phyloP scores from a whole-genome alignment of 148 eudicot genomes.

The Rhododendron williamsianum region DNA sequence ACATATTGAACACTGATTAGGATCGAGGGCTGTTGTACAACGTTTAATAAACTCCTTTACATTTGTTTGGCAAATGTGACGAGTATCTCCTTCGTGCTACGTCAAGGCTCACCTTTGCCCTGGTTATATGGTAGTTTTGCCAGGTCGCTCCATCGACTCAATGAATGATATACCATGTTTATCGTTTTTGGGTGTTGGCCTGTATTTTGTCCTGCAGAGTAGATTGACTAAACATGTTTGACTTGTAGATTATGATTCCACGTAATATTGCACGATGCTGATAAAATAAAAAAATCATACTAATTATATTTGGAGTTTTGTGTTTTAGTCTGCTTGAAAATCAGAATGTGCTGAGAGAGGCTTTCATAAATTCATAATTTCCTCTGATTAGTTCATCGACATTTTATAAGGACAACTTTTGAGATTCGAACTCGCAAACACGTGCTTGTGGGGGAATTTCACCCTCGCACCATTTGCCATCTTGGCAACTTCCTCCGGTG shows the following conservation, averaged over 20 bases:
- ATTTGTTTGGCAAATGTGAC: conserved; percentile 8
- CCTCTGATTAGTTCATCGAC: background rate
- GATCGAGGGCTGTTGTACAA: background rate
- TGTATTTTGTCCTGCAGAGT: background rate
- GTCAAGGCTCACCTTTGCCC: background rate
- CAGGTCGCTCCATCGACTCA: background rate
- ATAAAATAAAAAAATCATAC: background rate
- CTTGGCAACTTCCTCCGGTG: background rate
- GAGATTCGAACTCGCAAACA: too few species aligned
- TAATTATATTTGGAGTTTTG: background rate
- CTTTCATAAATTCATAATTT: too few species aligned
- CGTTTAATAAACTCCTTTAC: conserved; percentile 1
- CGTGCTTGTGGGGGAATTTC: too few species aligned
- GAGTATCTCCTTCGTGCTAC: background rate
- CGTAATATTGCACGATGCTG: background rate
- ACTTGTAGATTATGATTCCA: background rate
- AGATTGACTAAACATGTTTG: conserved; percentile 2
- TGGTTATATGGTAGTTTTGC: background rate
- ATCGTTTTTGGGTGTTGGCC: background rate
- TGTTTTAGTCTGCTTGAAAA: background rate
- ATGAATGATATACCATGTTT: too few species aligned
- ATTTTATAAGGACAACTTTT: background rate
- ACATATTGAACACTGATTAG: background rate
- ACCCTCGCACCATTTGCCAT: background rate
- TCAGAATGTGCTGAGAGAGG: background rate